Conservation (phyloP, 164 flowering plant species). For the Kingdonia uniflora region DNA sequence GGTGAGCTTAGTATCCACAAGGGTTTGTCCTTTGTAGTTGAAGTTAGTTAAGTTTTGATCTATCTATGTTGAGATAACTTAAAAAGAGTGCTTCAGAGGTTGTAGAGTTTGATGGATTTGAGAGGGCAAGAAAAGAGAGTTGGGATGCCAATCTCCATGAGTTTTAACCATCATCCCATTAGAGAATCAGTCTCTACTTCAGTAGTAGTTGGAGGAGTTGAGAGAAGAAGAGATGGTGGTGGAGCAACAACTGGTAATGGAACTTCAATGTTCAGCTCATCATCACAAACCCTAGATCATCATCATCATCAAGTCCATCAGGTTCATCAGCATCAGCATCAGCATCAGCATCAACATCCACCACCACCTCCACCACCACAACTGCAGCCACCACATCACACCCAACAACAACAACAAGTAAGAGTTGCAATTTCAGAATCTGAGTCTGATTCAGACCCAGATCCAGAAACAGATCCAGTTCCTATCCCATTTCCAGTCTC, state of each 20-base stretch:
- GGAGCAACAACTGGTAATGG: constrained; percentile 6
- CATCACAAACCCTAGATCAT: constrained; percentile 21
- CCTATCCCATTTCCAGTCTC: constrained; percentile 17
- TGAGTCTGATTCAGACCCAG: background rate
- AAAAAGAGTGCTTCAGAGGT: background rate
- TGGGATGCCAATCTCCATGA: constrained; percentile 24
- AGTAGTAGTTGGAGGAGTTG: background rate
- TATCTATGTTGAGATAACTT: background rate
- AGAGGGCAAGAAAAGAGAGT: constrained; percentile 24
- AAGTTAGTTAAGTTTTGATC: constrained; percentile 9
- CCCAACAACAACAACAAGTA: background rate
- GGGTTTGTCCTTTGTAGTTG: too few species aligned
- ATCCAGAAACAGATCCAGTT: constrained; percentile 15
- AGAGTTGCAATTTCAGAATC: background rate
- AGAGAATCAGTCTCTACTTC: constrained; percentile 17
- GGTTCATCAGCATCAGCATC: constrained; percentile 1
- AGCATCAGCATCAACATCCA: constrained; percentile 5
- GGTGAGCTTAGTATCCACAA: too few species aligned
- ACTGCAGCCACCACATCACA: background rate
- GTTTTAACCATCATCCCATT: constrained; percentile 17
- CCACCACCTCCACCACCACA: background rate
- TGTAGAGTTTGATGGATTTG: constrained; percentile 23
- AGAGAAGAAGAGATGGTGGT: constrained; percentile 13
- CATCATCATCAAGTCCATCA: background rate
- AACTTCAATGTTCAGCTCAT: constrained; percentile 4